Conservation (phyloP, 2,329 filamentous ascomycete genomes). For the Sarocladium oryzae region DNA sequence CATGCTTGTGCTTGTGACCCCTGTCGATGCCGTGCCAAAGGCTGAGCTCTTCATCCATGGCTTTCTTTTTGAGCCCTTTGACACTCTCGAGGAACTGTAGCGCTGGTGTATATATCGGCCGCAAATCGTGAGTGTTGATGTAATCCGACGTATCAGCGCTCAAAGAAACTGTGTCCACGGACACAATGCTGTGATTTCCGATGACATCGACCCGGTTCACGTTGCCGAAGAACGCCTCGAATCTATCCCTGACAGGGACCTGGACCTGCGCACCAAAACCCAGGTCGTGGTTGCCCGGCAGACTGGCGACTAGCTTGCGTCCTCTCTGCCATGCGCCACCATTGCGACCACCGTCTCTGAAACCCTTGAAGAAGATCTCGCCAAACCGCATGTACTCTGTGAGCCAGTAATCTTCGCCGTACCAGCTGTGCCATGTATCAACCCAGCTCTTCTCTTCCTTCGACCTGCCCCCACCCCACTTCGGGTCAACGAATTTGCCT, state of each 20-base stretch:
- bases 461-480: constrained; percentile 48
- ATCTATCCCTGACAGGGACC: constrained; percentile 70
- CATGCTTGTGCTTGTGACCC: constrained; percentile 50
- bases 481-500: constrained; percentile 52
- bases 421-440: constrained; percentile 65
- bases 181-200: constrained; percentile 93
- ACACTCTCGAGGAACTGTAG: constrained; percentile 69
- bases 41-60: constrained; percentile 62
- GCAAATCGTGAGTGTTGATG: constrained; percentile 44
- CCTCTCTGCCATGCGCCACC: constrained; percentile 56
- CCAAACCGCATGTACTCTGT: constrained; percentile 80
- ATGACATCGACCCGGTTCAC: constrained; percentile 87
- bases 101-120: constrained; percentile 66
- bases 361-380: constrained; percentile 73
- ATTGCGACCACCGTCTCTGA: constrained; percentile 49
- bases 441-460: constrained; percentile 46
- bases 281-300: constrained; percentile 93
- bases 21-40: constrained; percentile 48
- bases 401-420: constrained; percentile 79
- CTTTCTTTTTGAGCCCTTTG: constrained; percentile 57
- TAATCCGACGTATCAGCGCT: constrained; percentile 59
- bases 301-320: constrained; percentile 71
- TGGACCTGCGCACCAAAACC: constrained; percentile 87
- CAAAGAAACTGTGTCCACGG: constrained; percentile 80
- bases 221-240: constrained; percentile 83